Base-by-base conservation (phyloP, 257 asterid genomes). In the Nicotiana knightiana region DNA sequence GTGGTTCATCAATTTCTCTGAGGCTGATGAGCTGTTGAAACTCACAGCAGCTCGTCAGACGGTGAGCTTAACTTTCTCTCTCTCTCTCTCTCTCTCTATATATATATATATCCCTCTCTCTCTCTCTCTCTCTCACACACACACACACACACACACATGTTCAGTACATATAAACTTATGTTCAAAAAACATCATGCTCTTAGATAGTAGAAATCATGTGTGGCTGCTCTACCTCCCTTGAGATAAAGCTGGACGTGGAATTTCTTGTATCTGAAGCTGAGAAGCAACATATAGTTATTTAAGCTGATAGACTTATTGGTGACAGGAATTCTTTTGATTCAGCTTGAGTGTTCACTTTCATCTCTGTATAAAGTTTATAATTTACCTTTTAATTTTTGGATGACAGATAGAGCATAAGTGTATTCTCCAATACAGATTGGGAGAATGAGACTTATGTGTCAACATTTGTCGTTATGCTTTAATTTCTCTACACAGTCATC, bases 11-110 rank as follows among this genome's bases (percentile, higher is more conserved):
- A 92, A 89, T 87, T 93, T 92, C 90, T 93, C 97, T 1, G 97
- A 93, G 91, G 97, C 97, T 67, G 97, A 92, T 83, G 97, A 93
- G 88, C 93, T 92, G 64, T 86, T 92, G 81, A 90, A 90, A 82
- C 95, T 92, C 82, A 88, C 97, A 24, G 93, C 88, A 82, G 94
- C 97, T 84, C 94, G 97, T 67, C 95, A 93, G 84, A 94, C 86
- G 95, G 97, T 93, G 70, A 81, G 79, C 24, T 37, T 15, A 55
- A 9, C 55, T 84, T 28, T 70, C 63, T 24, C 59, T 37, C 24
- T 43, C 59, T 6, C 37, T 39, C 71, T 17, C 75, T 6, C 39
- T 30, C 80, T 21, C 24, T 21, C 24, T 21, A 21, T 21, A 21
- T 21, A 21, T 21, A 21, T 21, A 21, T 21, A 21, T 21, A 21